These are phyloP conservation scores for Corynespora cassiicola DNA, from an alignment of 2,329 filamentous ascomycete species.

Conservation along the genomic window DNA sequence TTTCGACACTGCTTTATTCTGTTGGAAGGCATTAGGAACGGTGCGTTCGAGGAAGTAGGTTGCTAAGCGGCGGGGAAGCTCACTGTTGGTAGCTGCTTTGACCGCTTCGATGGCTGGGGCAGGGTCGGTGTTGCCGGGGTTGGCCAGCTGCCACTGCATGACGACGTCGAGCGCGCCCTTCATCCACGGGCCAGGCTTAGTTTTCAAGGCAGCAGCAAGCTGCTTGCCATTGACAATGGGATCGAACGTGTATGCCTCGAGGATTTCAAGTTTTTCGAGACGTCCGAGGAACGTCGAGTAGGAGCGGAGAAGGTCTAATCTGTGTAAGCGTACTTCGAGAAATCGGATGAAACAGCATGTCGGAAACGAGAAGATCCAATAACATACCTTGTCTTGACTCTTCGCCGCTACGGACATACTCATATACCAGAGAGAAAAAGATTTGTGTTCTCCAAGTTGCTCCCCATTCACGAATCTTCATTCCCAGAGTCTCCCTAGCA, in stretches of 20 bases:
- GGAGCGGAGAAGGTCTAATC: conserved; percentile 49
- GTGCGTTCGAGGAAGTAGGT: conserved; percentile 66
- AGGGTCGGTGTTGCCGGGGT: conserved; percentile 71
- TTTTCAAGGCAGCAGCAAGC: conserved; percentile 70
- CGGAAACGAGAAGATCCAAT: too few relatives aligned
- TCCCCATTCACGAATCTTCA: conserved; percentile 78
- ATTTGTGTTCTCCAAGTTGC: conserved; percentile 75
- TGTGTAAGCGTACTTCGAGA: conserved; percentile 6
- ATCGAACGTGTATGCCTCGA: conserved; percentile 56
- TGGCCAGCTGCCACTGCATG: conserved; percentile 85
- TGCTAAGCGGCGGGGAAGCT: conserved; percentile 57
- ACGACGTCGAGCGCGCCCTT: conserved; percentile 78
- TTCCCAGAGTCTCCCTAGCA: conserved; percentile 71
- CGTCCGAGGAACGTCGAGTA: conserved; percentile 63
- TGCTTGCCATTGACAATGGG: conserved; percentile 74
- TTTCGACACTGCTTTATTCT: conserved; percentile 34
- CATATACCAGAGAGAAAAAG: conserved; percentile 70
- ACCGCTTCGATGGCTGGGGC: conserved; percentile 54
- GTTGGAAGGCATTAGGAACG: conserved; percentile 70
- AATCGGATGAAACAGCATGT: background rate
- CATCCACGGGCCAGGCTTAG: conserved; percentile 84
- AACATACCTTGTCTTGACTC: conserved; percentile 53
- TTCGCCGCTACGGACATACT: conserved; percentile 56
- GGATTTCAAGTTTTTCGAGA: conserved; percentile 57
- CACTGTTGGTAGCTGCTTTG: conserved; percentile 50